Evolutionary conservation across 257 asterid genomes (phyloP).

Genomic region (Leptodermis oblonga): DNA sequence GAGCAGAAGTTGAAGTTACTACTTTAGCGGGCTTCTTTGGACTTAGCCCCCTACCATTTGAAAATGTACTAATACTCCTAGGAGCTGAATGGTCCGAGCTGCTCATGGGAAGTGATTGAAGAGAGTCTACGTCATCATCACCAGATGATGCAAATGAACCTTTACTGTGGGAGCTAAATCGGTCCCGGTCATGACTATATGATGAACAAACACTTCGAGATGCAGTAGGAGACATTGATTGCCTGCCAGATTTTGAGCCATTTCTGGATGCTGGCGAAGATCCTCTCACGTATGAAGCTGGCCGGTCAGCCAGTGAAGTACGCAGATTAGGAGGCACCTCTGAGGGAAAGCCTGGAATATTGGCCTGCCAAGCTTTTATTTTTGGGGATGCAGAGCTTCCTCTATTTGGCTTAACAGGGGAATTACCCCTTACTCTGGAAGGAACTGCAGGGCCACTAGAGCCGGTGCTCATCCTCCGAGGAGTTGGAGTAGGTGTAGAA

Average conservation of each 20-base stretch:
- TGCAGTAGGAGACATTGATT: conserved; percentile 91
- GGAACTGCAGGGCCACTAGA: conserved; percentile 41
- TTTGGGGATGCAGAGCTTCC: conserved; percentile 90
- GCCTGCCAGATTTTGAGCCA: conserved; percentile 69
- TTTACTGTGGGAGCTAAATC: conserved; percentile 60
- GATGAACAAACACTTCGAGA: conserved; percentile 78
- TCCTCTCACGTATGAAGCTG: conserved; percentile 91
- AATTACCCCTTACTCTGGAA: conserved; percentile 65
- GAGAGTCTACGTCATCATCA: conserved; percentile 81
- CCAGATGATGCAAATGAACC: conserved; percentile 91
- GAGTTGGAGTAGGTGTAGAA: conserved; percentile 68
- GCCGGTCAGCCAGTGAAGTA: conserved; percentile 89
- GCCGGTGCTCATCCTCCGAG: conserved; percentile 76
- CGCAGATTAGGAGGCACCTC: conserved; percentile 98
- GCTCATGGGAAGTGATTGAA: conserved; percentile 55
- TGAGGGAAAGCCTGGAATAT: conserved; percentile 75
- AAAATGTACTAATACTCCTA: conserved; percentile 41
- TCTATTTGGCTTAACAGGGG: conserved; percentile 68
- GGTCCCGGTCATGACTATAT: conserved; percentile 71
- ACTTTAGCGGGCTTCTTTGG: conserved; percentile 59
- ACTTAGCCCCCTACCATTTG: conserved; percentile 46
- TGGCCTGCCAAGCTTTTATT: conserved; percentile 73
- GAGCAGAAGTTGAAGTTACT: conserved; percentile 65
- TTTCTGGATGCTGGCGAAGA: conserved; percentile 92
- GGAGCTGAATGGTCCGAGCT: conserved; percentile 50